Conservation (phyloP, 805 yeast genomes). For the Pichia cabralensis region DNA sequence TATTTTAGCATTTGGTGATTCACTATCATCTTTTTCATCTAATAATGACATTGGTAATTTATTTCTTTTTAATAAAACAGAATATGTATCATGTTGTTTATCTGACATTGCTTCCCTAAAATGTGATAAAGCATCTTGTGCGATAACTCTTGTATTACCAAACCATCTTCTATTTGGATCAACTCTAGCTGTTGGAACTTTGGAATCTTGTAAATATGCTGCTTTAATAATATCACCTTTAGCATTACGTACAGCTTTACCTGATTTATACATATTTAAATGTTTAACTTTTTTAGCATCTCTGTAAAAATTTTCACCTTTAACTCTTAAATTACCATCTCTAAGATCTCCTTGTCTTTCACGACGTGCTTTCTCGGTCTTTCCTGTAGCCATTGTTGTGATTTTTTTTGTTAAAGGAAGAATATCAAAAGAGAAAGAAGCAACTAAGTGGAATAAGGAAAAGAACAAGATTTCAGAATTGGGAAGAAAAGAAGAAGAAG, state of each 20-base stretch:
- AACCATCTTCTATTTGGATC: conserved; percentile 98
- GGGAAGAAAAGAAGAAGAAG: background rate
- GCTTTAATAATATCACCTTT: conserved; percentile 81
- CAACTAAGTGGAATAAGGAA: background rate
- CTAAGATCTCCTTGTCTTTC: conserved; percentile 69
- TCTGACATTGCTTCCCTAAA: conserved; percentile 92
- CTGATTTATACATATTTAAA: conserved; percentile 87
- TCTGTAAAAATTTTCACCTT: conserved; percentile 93
- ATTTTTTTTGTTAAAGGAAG: background rate
- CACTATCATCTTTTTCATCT: conserved; percentile 73
- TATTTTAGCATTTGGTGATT: conserved; percentile 69
- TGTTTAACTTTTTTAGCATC: conserved; percentile 90
- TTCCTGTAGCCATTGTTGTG: conserved; percentile 79
- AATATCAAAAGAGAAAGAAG: background rate
- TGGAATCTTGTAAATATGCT: conserved; percentile 80
- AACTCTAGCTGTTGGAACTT: conserved; percentile 83
- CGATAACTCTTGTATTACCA: conserved; percentile 93
- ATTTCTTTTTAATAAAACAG: conserved; percentile 78
- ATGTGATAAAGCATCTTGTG: conserved; percentile 91
- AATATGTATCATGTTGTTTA: conserved; percentile 70
- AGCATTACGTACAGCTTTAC: conserved; percentile 78
- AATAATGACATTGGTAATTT: conserved; percentile 91
- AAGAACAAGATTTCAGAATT: background rate
- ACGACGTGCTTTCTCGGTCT: conserved; percentile 85
- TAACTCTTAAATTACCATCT: conserved; percentile 86